These are phyloP conservation scores for Cordyceps farinosa DNA, from an alignment of 2,329 filamentous ascomycete species.

Conservation along the genomic window DNA sequence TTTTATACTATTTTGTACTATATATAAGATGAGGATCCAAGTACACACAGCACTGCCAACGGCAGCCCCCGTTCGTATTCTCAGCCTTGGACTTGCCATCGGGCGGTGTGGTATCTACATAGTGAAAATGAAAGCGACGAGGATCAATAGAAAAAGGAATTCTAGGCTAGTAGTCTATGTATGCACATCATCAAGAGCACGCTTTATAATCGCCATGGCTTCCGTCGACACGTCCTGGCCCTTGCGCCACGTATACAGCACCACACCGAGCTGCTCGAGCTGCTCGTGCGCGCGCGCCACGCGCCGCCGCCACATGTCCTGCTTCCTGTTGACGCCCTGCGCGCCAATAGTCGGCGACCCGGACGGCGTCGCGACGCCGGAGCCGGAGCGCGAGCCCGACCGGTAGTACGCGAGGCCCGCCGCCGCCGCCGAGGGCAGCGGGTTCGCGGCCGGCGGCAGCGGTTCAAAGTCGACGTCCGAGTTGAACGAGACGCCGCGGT, in stretches of 20 bases:
- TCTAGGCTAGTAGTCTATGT: constrained; percentile 20
- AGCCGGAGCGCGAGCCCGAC: constrained; percentile 28
- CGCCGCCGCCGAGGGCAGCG: constrained; percentile 20
- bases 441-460: constrained; percentile 32
- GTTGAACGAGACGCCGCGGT: constrained; percentile 33
- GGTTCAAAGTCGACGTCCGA: constrained; percentile 42
- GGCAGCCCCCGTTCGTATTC: too few relatives aligned
- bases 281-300: constrained; percentile 61
- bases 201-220: constrained; percentile 61
- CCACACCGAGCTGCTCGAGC: constrained; percentile 62
- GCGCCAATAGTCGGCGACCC: constrained; percentile 35
- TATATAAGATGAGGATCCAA: too few relatives aligned
- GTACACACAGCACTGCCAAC: too few relatives aligned
- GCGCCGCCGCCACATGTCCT: constrained; percentile 68
- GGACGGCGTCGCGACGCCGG: constrained; percentile 31
- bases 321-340: constrained; percentile 57
- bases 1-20: too few relatives aligned
- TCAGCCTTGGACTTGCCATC: too few relatives aligned
- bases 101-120: too few relatives aligned
- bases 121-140: too few relatives aligned
- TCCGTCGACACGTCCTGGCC: constrained; percentile 67
- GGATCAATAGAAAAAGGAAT: background rate
- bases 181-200: constrained; percentile 45
- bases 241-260: constrained; percentile 68
- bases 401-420: constrained; percentile 24